Base-by-base conservation (phyloP, 345 rosid genomes). In the Durio zibethinus region DNA sequence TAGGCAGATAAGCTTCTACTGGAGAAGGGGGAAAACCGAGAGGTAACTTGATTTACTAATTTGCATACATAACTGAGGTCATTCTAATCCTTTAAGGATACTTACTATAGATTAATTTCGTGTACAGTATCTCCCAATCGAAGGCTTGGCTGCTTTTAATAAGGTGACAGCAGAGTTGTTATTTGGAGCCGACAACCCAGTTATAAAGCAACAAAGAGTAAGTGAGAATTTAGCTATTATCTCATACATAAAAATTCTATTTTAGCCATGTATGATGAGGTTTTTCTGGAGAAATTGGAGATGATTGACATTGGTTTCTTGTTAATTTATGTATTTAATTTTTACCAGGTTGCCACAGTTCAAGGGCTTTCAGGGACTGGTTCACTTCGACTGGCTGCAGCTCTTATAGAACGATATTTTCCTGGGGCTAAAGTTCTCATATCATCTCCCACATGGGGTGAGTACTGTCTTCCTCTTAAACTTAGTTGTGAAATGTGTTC, bases 341-440 rank as follows among this genome's bases (percentile, higher is more conserved):
- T 29, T 77, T 72, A 83, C 43, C 86, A 96, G 99, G 93, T 96
- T 75, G 99, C 99, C 76, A 96, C 99, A 6, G 90, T 96, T 82
- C 99, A 96, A 77, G 96, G 99, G 78, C 99, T 96, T 75, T 96
- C 98, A 2, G 99, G 98, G 63, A 96, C 99, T 27, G 99, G 99
- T 77, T 96, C 99, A 73, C 86, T 96, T 69, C 86, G 99, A 59
- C 79, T 96, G 60, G 99, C 94, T 83, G 98, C 93, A 16, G 99
- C 97, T 77, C 92, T 96, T 72, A 90, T 93, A 38, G 97, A 96
- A 79, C 85, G 97, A 57, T 96, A 96, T 84, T 96, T 96, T 77
- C 90, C 97, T 10, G 94, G 99, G 71, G 97, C 93, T 5, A 86
- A 96, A 88, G 92, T 96, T 72, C 59, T 93, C 66, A 91, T 96